Evolutionary conservation across 371 early-diverging fungal genomes (phyloP).

Genomic region (Saksenaea vasiformis): DNA sequence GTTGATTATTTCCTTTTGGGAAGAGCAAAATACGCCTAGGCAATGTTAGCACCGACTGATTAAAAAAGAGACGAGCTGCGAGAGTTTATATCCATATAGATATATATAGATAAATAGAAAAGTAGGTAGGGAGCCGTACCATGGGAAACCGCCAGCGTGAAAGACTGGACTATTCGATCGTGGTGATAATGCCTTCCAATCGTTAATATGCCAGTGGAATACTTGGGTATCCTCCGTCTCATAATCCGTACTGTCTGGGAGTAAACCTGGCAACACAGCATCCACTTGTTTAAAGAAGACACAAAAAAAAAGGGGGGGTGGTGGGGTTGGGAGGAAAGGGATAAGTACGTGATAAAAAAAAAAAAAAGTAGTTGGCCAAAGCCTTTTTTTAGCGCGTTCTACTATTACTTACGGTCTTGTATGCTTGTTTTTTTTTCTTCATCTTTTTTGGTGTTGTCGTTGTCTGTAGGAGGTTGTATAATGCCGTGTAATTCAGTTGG

Average conservation of each 20-base stretch:
- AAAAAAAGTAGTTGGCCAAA: background rate
- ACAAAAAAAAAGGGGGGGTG: background rate
- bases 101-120: background rate
- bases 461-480: background rate
- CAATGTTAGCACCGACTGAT: background rate
- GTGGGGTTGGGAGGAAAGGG: background rate
- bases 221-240: slow-evolving; percentile 52
- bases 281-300: slow-evolving; percentile 20
- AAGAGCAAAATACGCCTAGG: slow-evolving; percentile 81
- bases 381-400: background rate
- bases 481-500: slow-evolving; percentile 1
- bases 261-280: slow-evolving; percentile 27
- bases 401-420: slow-evolving; percentile 15
- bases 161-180: slow-evolving; percentile 60
- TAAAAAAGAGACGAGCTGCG: background rate
- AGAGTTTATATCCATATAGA: background rate
- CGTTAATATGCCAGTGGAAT: slow-evolving; percentile 60
- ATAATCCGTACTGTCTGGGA: slow-evolving; percentile 41
- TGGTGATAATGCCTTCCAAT: slow-evolving; percentile 55
- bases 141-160: slow-evolving; percentile 60
- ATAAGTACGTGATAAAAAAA: background rate
- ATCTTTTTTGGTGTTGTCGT: slow-evolving; percentile 13
- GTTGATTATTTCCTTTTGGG: slow-evolving; percentile 81
- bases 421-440: slow-evolving; percentile 18
- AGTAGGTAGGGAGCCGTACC: slow-evolving; percentile 35